Evolutionary conservation across 495 filamentous ascomycete genomes (phyloP).

Genomic region (Cetradonia linearis): DNA sequence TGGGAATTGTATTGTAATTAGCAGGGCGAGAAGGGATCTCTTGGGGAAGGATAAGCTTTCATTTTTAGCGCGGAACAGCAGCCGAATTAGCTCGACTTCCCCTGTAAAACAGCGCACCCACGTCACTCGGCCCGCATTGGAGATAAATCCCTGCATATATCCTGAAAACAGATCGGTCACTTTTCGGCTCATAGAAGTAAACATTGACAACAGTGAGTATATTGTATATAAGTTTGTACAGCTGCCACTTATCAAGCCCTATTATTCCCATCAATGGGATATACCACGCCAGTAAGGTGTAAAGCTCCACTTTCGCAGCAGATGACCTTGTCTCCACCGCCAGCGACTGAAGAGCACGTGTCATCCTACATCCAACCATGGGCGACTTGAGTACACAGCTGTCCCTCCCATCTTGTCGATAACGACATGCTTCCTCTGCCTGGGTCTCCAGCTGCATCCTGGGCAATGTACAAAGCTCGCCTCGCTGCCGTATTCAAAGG

Average conservation of each 20-base stretch:
- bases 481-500: constrained; percentile 53
- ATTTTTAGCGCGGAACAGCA: constrained; percentile 1
- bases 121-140: neutral
- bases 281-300: neutral
- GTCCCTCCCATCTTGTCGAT: neutral
- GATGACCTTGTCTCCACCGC: neutral
- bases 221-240: neutral
- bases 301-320: neutral
- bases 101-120: constrained; percentile 2
- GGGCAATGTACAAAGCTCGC: constrained; percentile 57
- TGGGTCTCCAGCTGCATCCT: constrained; percentile 63
- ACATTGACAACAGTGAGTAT: neutral
- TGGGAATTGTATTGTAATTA: neutral
- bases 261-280: neutral
- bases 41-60: constrained; percentile 1
- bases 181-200: too few species aligned
- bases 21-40: neutral
- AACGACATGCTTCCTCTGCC: constrained; percentile 52
- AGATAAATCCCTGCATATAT: neutral
- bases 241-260: neutral
- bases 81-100: too few species aligned
- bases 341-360: constrained; percentile 6
- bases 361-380: constrained; percentile 1
- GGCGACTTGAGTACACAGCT: neutral
- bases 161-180: too few species aligned